phyloP scores from a whole-genome alignment of 139 green algal genomes.

The Ettlia oleoabundans region DNA sequence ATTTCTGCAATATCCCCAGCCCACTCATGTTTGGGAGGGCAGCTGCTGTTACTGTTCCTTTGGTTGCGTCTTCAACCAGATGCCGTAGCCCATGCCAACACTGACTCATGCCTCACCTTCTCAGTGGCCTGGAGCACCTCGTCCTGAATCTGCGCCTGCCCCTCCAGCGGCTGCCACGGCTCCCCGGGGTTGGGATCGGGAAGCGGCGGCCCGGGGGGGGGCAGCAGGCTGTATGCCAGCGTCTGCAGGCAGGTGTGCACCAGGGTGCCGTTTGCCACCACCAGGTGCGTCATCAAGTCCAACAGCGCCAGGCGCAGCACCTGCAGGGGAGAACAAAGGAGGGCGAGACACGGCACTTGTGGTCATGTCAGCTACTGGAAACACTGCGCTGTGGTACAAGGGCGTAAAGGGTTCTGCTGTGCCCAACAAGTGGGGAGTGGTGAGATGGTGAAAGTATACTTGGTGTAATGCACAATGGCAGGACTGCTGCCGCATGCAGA shows the following conservation, averaged over 20 bases:
- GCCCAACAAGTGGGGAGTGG: too few species aligned
- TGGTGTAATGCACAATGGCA: too few species aligned
- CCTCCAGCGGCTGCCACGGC: slow-evolving; percentile 49
- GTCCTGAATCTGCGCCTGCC: slow-evolving; percentile 55
- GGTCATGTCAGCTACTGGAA: too few species aligned
- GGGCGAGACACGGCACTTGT: neutral
- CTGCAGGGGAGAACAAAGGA: slow-evolving; percentile 27
- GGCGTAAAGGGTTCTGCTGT: too few species aligned
- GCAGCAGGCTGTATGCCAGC: slow-evolving; percentile 61
- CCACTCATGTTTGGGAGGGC: too few species aligned
- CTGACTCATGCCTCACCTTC: slow-evolving; percentile 38
- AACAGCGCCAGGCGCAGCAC: slow-evolving; percentile 57
- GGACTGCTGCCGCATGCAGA: too few species aligned
- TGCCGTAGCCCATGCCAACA: neutral
- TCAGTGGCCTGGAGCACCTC: slow-evolving; percentile 48
- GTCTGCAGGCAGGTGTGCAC: slow-evolving; percentile 64
- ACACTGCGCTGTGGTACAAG: too few species aligned
- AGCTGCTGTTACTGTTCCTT: too few species aligned
- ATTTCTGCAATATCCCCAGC: too few species aligned
- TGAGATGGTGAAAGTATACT: too few species aligned
- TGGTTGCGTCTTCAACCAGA: too few species aligned
- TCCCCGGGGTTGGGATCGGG: slow-evolving; percentile 30
- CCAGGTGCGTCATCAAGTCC: slow-evolving; percentile 66
- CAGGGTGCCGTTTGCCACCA: slow-evolving; percentile 71
- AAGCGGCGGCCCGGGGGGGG: slow-evolving; percentile 43